A percentile compares a stretch with the other conserved stretches of the same genome.
phyloP scores from a whole-genome alignment of 306 rosid genomes.

The Dalbergia cultrata region DNA sequence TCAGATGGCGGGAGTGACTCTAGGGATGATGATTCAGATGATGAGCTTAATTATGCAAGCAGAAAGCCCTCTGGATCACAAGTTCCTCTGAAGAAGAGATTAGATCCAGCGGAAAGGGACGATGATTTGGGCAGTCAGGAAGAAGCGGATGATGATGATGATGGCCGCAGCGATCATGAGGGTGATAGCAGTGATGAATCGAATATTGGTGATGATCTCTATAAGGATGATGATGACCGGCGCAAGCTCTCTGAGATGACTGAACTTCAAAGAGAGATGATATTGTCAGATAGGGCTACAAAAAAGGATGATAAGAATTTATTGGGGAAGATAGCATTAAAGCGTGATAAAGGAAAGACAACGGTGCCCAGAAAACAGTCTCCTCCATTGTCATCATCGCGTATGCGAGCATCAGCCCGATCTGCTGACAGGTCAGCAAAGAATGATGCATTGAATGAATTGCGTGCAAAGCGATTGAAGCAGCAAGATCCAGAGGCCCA shows the following conservation, averaged over 20 bases:
- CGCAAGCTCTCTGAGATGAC: conserved; percentile 87
- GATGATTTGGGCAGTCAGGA: conserved; percentile 86
- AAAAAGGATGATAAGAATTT: conserved; percentile 84
- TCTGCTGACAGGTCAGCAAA: conserved; percentile 88
- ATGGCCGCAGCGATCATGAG: conserved; percentile 63
- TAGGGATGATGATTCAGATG: conserved; percentile 85
- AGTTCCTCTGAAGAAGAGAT: conserved; percentile 88
- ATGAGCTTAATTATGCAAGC: conserved; percentile 65
- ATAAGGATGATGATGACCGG: conserved; percentile 83
- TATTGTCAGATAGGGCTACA: conserved; percentile 80
- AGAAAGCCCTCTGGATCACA: conserved; percentile 84
- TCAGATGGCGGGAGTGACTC: conserved; percentile 94
- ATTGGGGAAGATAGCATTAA: conserved; percentile 78
- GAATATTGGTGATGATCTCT: conserved; percentile 87
- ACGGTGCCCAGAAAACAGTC: conserved; percentile 70
- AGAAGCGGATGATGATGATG: conserved; percentile 70
- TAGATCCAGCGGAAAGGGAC: conserved; percentile 78
- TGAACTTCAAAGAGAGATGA: conserved; percentile 92
- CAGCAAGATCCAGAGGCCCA: conserved; percentile 92
- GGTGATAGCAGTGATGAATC: conserved; percentile 85
- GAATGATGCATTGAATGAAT: conserved; percentile 88
- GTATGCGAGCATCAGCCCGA: conserved; percentile 81
- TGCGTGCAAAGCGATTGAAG: conserved; percentile 88
- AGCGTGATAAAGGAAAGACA: conserved; percentile 77
- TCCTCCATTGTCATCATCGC: conserved; percentile 77